phyloP scores from a whole-genome alignment of 352 stramenopile genomes.

The Pythium dissimile region DNA sequence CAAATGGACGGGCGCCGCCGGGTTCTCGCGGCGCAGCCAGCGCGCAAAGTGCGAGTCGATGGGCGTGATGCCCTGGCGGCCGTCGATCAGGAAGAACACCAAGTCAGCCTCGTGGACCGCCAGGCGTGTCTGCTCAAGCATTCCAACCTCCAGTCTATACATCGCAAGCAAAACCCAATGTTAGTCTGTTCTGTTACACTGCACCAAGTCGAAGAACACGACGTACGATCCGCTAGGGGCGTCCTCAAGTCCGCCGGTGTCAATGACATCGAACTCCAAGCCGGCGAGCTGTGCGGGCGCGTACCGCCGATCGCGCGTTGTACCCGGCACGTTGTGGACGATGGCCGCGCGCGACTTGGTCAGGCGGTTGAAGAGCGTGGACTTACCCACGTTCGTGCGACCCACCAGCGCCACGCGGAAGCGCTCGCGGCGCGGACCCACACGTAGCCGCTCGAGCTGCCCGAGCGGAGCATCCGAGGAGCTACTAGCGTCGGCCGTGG shows the following conservation, averaged over 20 bases:
- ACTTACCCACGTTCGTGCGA: constrained; percentile 83
- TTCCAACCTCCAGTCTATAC: constrained; percentile 60
- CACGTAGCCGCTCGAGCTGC: constrained; percentile 35
- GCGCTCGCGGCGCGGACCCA: constrained; percentile 35
- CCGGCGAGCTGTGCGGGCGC: constrained; percentile 53
- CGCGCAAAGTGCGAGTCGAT: constrained; percentile 79
- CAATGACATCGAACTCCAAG: constrained; percentile 79
- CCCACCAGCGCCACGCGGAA: constrained; percentile 80
- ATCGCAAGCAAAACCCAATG: neutral
- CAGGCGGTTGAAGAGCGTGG: constrained; percentile 81
- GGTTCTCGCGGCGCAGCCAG: constrained; percentile 67
- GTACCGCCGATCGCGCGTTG: constrained; percentile 75
- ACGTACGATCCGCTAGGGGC: constrained; percentile 48
- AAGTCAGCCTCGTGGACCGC: constrained; percentile 77
- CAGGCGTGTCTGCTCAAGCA: constrained; percentile 71
- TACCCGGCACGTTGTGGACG: constrained; percentile 81
- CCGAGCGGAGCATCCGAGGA: constrained; percentile 19
- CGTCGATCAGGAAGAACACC: constrained; percentile 80
- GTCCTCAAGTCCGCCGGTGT: constrained; percentile 78
- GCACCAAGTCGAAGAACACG: neutral
- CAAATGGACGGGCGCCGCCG: constrained; percentile 54
- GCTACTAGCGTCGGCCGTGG: neutral
- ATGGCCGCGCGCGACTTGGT: constrained; percentile 75
- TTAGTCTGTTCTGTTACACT: neutral
- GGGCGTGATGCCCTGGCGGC: constrained; percentile 69